A percentile compares a stretch with the other conserved stretches of the same genome.
Evolutionary conservation across 306 rosid species (phyloP).

Genomic region (Cicer pinnatifidum): DNA sequence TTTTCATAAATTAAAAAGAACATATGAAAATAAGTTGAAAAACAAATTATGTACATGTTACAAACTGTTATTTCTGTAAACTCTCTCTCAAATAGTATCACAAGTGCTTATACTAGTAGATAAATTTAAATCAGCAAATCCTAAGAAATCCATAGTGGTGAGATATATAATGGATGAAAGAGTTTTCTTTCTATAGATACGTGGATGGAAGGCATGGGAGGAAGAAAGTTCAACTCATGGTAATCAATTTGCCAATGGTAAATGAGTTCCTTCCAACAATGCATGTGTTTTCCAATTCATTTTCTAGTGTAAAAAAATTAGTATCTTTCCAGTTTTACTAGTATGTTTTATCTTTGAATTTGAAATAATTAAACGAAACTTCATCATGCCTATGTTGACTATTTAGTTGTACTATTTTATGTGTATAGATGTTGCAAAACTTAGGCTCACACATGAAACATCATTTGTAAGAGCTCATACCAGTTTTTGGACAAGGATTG

Average conservation of each 20-base stretch:
- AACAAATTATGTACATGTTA: background rate
- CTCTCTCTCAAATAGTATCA: too few relatives aligned
- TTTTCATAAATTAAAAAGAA: background rate
- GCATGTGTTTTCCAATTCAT: background rate
- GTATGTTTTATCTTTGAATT: slow-evolving; percentile 11
- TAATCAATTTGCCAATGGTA: slow-evolving; percentile 79
- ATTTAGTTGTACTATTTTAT: background rate
- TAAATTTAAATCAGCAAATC: background rate
- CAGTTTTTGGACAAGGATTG: slow-evolving; percentile 72
- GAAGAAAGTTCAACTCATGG: slow-evolving; percentile 65
- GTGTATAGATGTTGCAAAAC: slow-evolving; percentile 69
- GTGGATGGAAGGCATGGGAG: slow-evolving; percentile 99
- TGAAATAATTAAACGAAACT: slow-evolving; percentile 11
- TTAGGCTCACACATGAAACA: slow-evolving; percentile 89
- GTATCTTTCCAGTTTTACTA: slow-evolving; percentile 6
- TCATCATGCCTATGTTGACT: background rate
- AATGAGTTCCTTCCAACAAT: slow-evolving; percentile 39
- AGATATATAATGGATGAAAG: background rate
- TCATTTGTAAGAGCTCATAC: slow-evolving; percentile 89
- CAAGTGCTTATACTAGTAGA: background rate
- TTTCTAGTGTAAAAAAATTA: background rate
- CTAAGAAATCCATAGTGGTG: background rate
- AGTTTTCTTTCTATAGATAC: slow-evolving; percentile 62
- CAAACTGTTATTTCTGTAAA: background rate
- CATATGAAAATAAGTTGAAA: background rate